Evolutionary conservation across 805 yeast species (phyloP).

Genomic region (Wickerhamomyces tratensis): DNA sequence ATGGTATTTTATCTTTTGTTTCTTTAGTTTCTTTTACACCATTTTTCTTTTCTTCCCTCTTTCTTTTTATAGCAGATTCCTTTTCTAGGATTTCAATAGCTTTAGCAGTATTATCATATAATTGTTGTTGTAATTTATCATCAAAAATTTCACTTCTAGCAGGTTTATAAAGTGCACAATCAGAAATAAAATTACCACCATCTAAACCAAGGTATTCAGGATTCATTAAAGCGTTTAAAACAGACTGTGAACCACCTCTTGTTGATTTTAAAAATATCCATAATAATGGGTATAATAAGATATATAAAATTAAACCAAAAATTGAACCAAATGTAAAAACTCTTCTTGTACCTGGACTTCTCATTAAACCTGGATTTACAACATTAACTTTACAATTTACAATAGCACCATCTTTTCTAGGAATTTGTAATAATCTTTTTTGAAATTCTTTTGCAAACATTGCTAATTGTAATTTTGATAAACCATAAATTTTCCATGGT

Average conservation of each 20-base stretch:
- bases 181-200: conserved; percentile 67
- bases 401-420: conserved; percentile 64
- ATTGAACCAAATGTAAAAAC: conserved; percentile 69
- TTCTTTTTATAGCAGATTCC: conserved; percentile 59
- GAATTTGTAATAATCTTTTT: conserved; percentile 44
- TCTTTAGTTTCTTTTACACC: conserved; percentile 1
- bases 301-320: conserved; percentile 49
- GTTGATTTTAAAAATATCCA: conserved; percentile 75
- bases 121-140: conserved; percentile 43
- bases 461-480: conserved; percentile 68
- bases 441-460: conserved; percentile 77
- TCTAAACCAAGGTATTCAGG: conserved; percentile 55
- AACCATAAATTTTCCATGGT: conserved; percentile 76
- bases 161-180: conserved; percentile 48
- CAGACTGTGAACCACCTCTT: conserved; percentile 70
- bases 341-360: conserved; percentile 80
- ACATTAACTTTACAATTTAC: conserved; percentile 59
- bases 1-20: conserved; percentile 11
- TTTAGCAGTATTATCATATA: conserved; percentile 54
- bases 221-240: conserved; percentile 56
- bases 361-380: conserved; percentile 88
- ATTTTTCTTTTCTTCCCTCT: conserved; percentile 22
- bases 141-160: conserved; percentile 60
- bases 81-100: conserved; percentile 56
- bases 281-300: conserved; percentile 70